Base-by-base conservation (phyloP, 805 yeast species). In the Priceomyces haplophilus region DNA sequence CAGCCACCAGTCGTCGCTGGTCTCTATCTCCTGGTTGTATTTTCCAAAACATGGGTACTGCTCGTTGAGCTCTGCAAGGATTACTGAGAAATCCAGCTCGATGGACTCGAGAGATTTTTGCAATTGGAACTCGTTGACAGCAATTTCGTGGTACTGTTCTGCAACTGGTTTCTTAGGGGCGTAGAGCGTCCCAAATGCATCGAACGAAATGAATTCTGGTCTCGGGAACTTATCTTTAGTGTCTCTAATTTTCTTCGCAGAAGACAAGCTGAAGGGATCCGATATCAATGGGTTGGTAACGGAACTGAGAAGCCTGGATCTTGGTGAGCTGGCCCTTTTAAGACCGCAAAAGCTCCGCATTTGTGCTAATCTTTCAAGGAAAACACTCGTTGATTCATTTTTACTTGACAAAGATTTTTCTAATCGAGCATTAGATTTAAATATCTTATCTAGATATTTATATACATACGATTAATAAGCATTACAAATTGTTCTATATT, bases 181-280 rank as follows among this genome's bases (percentile, higher is more conserved):
- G 54, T 81, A 83, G 7, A 84, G 57, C 0, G 90, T 84, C 34
- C 79, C 81, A 61, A 81, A 84, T 0, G 83, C 85, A 59, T 84
- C 91, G 42, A 83, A 72, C 1, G 88, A 78, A 0, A 84, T 60
- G 3, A 82, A 55, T 31, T 63, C 65, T 4, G 83, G 81, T 54
- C 69, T 42, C 51, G 75, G 44, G 51, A 63, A 65, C 38, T 44
- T 36, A 16, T 49, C 32, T 7, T 49, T 44, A 0, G 65, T 52
- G 23, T 62, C 67, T 44, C 65, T 47, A 16, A 63, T 50, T 37
- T 43, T 54, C 30, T 60, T 49, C 13, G 54, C 47, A 21, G 56
- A 54, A 23, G 52, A 55, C 27, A 54, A 42, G 8, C 52, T 46
- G 20, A 62, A 53, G 0, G 69, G 66, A 34, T 59, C 56, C 6